Conservation (phyloP, 2,329 filamentous ascomycete genomes). For the Cercospora zeina region DNA sequence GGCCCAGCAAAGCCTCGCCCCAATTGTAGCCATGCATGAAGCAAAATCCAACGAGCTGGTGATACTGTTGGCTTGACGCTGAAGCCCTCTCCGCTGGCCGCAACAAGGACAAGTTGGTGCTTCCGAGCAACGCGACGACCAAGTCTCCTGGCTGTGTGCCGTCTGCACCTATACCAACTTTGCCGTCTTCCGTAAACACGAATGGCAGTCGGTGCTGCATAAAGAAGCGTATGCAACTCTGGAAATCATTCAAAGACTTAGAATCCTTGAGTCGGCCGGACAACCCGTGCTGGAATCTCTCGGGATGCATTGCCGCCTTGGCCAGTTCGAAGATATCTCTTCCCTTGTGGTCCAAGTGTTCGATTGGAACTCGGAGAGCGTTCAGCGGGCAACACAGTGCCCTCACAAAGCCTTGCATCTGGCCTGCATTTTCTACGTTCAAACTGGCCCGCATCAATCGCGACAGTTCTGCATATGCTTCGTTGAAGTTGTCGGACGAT, state of each 20-base stretch:
- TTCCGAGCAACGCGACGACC: constrained; percentile 16
- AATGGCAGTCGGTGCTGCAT: constrained; percentile 12
- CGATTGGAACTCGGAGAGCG: background rate
- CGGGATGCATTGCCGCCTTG: background rate
- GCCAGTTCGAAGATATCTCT: constrained; percentile 3
- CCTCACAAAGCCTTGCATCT: constrained; percentile 7
- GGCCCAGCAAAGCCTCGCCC: constrained; percentile 21
- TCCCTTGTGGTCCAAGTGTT: background rate
- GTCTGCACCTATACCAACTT: constrained; percentile 14
- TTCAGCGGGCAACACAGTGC: constrained; percentile 13
- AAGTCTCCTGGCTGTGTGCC: constrained; percentile 8
- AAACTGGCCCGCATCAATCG: constrained; percentile 6
- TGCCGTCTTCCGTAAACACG: constrained; percentile 9
- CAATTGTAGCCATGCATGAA: constrained; percentile 18
- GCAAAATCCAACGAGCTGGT: constrained; percentile 20
- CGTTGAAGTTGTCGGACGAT: background rate
- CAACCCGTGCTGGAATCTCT: background rate
- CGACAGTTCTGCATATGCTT: constrained; percentile 11
- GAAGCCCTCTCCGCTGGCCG: background rate
- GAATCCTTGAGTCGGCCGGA: background rate
- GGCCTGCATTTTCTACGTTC: background rate
- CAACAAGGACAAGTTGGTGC: constrained; percentile 1
- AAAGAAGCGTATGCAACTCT: constrained; percentile 11
- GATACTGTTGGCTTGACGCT: background rate
- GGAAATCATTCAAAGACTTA: background rate